Percentiles rank a stretch among this genome's conserved stretches.
Conservation (phyloP, 1,139 yeast genomes). For the Taphrina sp. region DNA sequence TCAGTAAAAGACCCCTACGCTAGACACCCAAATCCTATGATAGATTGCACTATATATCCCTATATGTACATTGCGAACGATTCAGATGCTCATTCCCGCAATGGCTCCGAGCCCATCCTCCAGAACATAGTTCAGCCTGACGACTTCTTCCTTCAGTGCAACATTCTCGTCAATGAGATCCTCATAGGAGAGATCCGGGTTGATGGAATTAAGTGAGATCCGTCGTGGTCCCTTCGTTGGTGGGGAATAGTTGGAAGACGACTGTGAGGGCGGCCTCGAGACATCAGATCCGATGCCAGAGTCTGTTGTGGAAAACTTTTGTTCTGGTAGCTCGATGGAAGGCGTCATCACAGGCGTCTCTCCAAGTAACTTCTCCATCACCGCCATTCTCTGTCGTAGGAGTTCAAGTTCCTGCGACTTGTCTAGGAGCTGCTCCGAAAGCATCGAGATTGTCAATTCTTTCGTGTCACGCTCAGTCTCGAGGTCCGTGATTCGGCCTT, state of each 20-base stretch:
- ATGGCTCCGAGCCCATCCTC: constrained; percentile 29
- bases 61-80: no score
- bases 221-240: neutral
- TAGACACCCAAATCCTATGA: no score
- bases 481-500: constrained; percentile 14
- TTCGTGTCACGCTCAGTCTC: constrained; percentile 15
- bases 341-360: neutral
- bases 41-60: no score
- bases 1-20: no score
- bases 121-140: constrained; percentile 18
- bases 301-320: neutral
- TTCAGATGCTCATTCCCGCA: no score
- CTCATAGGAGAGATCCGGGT: constrained; percentile 12
- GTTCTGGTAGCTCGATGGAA: neutral
- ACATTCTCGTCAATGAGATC: constrained; percentile 17
- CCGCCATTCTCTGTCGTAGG: constrained; percentile 15
- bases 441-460: constrained; percentile 23
- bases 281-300: neutral
- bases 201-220: neutral
- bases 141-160: constrained; percentile 16
- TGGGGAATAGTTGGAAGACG: neutral
- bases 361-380: constrained; percentile 8
- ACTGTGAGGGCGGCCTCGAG: neutral
- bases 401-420: constrained; percentile 17
- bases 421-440: constrained; percentile 22